Evolutionary conservation across 371 early-diverging fungal species (phyloP).

Genomic region (Mucor lusitanicus): DNA sequence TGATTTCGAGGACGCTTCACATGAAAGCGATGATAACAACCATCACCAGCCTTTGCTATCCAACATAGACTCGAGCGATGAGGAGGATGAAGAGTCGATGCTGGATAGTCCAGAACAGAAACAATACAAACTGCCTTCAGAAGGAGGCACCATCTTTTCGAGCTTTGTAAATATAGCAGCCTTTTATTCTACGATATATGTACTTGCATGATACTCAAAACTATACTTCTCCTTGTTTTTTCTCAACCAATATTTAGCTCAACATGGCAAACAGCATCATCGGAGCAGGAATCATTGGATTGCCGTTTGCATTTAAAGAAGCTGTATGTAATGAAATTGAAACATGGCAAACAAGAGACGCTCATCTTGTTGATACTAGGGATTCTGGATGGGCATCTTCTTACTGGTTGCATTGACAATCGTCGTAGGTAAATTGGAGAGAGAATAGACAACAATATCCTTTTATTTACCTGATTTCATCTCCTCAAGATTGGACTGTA

Average conservation of each 20-base stretch:
- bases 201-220: neutral
- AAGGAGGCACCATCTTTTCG: constrained; percentile 48
- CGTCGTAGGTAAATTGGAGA: constrained; percentile 57
- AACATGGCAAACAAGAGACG: neutral
- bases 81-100: constrained; percentile 21
- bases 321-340: constrained; percentile 38
- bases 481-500: constrained; percentile 72
- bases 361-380: constrained; percentile 23
- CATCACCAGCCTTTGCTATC: constrained; percentile 11
- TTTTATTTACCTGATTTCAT: neutral
- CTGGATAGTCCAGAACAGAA: constrained; percentile 21
- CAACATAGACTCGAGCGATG: constrained; percentile 6
- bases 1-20: constrained; percentile 41
- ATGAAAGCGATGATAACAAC: constrained; percentile 29
- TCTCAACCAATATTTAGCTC: constrained; percentile 40
- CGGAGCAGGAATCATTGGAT: constrained; percentile 73
- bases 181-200: neutral
- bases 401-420: constrained; percentile 65
- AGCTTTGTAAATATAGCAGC: constrained; percentile 47
- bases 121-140: constrained; percentile 39
- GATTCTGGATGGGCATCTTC: constrained; percentile 66
- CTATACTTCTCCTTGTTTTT: neutral
- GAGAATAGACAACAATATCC: neutral
- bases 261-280: constrained; percentile 82
- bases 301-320: constrained; percentile 65